phyloP scores from a whole-genome alignment of 352 stramenopile species.

The Globisporangium emineosum region DNA sequence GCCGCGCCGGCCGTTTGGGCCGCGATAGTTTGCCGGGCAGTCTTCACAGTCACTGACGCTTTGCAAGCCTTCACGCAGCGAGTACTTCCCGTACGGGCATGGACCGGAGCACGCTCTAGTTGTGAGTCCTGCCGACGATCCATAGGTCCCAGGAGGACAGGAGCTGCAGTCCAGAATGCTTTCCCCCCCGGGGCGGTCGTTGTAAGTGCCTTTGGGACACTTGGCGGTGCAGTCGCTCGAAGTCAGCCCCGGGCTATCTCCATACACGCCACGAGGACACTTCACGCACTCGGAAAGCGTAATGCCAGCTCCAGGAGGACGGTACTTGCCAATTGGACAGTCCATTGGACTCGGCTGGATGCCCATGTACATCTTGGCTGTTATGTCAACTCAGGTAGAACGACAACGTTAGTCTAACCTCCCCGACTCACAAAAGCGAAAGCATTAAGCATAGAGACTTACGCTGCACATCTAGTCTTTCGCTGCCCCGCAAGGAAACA shows the following conservation, averaged over 20 bases:
- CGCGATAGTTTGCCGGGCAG: slow-evolving; percentile 55
- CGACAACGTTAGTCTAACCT: too few species aligned
- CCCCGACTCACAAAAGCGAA: not conserved
- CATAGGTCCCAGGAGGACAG: slow-evolving; percentile 63
- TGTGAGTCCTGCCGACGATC: slow-evolving; percentile 48
- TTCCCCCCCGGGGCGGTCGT: slow-evolving; percentile 50
- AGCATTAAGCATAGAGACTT: not conserved
- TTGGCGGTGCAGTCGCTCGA: slow-evolving; percentile 64
- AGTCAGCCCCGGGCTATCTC: slow-evolving; percentile 52
- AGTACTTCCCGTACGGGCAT: slow-evolving; percentile 72
- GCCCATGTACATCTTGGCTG: slow-evolving; percentile 53
- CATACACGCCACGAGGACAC: slow-evolving; percentile 73
- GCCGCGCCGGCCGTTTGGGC: slow-evolving; percentile 49
- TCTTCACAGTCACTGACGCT: slow-evolving; percentile 58
- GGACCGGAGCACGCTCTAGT: slow-evolving; percentile 51
- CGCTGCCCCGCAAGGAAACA: slow-evolving; percentile 6
- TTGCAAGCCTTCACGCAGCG: slow-evolving; percentile 47
- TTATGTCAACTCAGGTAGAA: not conserved
- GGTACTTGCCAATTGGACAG: slow-evolving; percentile 72
- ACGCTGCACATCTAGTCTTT: slow-evolving; percentile 5
- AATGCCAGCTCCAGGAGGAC: slow-evolving; percentile 35
- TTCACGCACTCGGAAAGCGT: slow-evolving; percentile 60
- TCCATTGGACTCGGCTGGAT: slow-evolving; percentile 39
- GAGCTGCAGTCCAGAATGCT: slow-evolving; percentile 65
- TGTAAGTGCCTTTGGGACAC: slow-evolving; percentile 73